A percentile compares a stretch with the other conserved stretches of the same genome.
phyloP scores from a whole-genome alignment of 371 early-diverging fungal genomes.

The Mucor saturninus region DNA sequence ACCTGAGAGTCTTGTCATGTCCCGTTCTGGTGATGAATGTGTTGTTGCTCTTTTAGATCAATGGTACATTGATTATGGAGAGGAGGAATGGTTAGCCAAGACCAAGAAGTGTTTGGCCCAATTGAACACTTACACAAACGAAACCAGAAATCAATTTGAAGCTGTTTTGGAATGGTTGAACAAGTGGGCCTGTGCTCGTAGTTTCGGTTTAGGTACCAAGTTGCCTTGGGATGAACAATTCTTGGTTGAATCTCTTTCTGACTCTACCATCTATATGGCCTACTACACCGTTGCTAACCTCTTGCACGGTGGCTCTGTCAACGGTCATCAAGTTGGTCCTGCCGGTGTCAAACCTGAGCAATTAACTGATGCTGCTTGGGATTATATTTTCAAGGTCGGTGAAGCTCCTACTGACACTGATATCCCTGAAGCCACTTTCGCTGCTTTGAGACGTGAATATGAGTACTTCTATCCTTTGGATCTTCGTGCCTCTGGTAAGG shows the following conservation, averaged over 20 bases:
- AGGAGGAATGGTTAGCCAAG: constrained; percentile 87
- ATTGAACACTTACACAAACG: constrained; percentile 86
- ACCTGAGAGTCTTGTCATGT: constrained; percentile 96
- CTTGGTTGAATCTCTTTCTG: constrained; percentile 99
- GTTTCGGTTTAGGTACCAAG: constrained; percentile 97
- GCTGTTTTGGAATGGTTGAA: constrained; percentile 95
- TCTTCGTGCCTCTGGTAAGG: constrained; percentile 98
- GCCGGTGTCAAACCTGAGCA: constrained; percentile 83
- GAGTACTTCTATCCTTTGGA: constrained; percentile 99
- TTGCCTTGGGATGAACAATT: constrained; percentile 98
- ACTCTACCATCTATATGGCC: constrained; percentile 99
- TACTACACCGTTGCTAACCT: constrained; percentile 99
- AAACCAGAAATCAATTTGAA: constrained; percentile 91
- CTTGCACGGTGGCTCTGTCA: constrained; percentile 88
- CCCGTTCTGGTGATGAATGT: constrained; percentile 98
- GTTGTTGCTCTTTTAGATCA: constrained; percentile 98
- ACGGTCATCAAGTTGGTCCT: constrained; percentile 85
- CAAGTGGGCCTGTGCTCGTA: constrained; percentile 99
- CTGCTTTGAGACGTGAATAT: constrained; percentile 86
- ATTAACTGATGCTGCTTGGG: constrained; percentile 97
- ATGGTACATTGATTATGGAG: constrained; percentile 99
- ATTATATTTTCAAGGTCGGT: constrained; percentile 88
- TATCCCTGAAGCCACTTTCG: constrained; percentile 70
- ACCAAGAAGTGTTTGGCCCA: constrained; percentile 82
- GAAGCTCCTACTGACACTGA: constrained; percentile 67